phyloP scores from a whole-genome alignment of 805 yeast genomes.

The Saccharomycopsis sp. region DNA sequence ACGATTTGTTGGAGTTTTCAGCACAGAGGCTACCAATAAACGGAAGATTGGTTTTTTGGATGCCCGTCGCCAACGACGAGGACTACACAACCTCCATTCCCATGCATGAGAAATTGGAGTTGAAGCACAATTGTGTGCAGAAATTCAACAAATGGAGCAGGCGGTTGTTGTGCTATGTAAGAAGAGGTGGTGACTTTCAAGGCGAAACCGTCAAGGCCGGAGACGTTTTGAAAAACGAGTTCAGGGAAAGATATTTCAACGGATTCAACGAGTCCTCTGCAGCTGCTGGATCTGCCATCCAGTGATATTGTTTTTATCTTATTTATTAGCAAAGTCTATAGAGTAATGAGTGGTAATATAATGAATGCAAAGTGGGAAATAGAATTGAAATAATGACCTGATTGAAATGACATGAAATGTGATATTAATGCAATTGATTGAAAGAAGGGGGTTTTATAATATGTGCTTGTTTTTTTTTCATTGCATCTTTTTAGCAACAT shows the following conservation, averaged over 20 bases:
- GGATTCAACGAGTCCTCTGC: slow-evolving; percentile 41
- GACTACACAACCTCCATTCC: slow-evolving; percentile 61
- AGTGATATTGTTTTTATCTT: too few relatives aligned
- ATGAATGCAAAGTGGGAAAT: background rate
- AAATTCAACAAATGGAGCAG: slow-evolving; percentile 92
- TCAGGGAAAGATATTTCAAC: slow-evolving; percentile 68
- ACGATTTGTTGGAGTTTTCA: slow-evolving; percentile 69
- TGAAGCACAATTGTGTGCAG: slow-evolving; percentile 71
- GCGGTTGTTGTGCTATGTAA: slow-evolving; percentile 70
- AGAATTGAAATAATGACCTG: too few relatives aligned
- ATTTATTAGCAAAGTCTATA: too few relatives aligned
- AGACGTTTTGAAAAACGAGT: slow-evolving; percentile 38
- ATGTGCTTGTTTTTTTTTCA: background rate
- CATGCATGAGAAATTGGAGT: slow-evolving; percentile 61
- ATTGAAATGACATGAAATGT: too few relatives aligned
- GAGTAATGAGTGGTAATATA: slow-evolving; percentile 1
- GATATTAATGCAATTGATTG: too few relatives aligned
- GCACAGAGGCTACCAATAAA: slow-evolving; percentile 59
- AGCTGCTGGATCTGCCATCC: too few relatives aligned
- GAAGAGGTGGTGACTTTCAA: slow-evolving; percentile 45
- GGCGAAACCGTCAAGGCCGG: slow-evolving; percentile 34
- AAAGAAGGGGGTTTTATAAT: too few relatives aligned
- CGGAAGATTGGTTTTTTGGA: slow-evolving; percentile 91
- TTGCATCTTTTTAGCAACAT: slow-evolving; percentile 2
- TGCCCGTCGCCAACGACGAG: slow-evolving; percentile 94